A percentile compares a stretch with the other conserved stretches of the same genome.
Evolutionary conservation across 352 stramenopile species (phyloP).

Genomic region (Pythium catenulatum): DNA sequence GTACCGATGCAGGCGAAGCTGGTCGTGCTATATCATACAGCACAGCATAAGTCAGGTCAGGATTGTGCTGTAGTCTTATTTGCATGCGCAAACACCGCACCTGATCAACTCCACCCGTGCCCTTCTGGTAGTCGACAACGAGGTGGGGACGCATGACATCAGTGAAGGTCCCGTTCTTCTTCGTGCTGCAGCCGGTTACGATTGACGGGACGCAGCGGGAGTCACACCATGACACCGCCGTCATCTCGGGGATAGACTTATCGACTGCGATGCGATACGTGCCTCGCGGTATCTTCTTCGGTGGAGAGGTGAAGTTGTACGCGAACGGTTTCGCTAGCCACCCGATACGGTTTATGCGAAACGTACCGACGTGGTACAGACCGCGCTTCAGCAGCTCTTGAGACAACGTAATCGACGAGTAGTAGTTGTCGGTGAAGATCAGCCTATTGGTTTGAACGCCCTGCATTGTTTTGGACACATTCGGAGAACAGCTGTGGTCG

Average conservation of each 20-base stretch:
- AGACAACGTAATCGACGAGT: conserved; percentile 24
- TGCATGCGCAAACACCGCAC: not conserved
- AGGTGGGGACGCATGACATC: not conserved
- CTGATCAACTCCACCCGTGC: not conserved
- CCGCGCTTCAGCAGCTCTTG: conserved; percentile 30
- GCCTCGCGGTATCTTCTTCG: not conserved
- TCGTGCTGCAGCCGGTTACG: not conserved
- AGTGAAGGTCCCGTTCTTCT: not conserved
- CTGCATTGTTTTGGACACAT: not conserved
- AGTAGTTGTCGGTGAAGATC: conserved; percentile 5
- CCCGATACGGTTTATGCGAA: conserved; percentile 21
- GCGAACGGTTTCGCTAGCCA: conserved; percentile 36
- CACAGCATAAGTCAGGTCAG: not conserved
- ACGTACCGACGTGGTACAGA: conserved; percentile 38
- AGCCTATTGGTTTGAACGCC: not conserved
- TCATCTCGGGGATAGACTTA: not conserved
- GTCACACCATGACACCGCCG: not conserved
- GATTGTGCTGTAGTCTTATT: not conserved
- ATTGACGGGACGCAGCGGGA: not conserved
- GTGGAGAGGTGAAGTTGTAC: conserved; percentile 31
- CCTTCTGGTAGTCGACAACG: not conserved
- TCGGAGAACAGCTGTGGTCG: not conserved
- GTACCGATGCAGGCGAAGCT: conserved; percentile 46
- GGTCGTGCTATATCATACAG: conserved; percentile 38
- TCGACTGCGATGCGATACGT: not conserved